A percentile compares a stretch with the other conserved stretches of the same genome.
Conservation (phyloP, 768 basidiomycete species). For the Trametes villosa region DNA sequence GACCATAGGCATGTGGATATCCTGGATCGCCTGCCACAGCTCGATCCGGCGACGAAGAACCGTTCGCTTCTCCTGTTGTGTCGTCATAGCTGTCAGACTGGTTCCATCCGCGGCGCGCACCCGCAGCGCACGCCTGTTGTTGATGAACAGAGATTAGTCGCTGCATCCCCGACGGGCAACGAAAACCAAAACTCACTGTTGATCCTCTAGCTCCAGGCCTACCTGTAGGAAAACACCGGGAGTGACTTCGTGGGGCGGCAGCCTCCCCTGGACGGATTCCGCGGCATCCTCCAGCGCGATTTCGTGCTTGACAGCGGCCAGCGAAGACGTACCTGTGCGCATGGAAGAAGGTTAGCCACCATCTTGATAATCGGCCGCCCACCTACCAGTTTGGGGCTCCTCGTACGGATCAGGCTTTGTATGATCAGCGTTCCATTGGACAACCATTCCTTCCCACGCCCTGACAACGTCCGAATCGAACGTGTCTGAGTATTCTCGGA, state of each 20-base stretch:
- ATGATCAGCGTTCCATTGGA: background rate
- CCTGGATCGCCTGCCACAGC: no score
- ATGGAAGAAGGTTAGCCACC: no score
- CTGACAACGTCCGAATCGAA: background rate
- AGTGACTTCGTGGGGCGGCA: conserved; percentile 16
- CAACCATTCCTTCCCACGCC: background rate
- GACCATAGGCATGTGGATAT: no score
- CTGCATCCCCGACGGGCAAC: no score
- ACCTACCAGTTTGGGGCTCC: background rate
- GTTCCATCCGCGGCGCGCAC: no score
- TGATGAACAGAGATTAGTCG: no score
- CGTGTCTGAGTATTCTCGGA: background rate
- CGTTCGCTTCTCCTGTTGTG: no score
- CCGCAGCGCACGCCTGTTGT: background rate
- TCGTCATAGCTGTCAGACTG: no score
- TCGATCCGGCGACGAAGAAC: no score
- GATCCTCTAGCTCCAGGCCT: conserved; percentile 30
- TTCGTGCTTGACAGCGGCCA: background rate
- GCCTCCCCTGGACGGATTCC: background rate
- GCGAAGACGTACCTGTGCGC: no score
- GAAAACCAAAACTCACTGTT: conserved; percentile 19
- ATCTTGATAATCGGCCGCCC: no score
- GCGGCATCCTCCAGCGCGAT: conserved; percentile 11
- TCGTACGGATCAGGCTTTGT: background rate
- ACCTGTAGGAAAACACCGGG: conserved; percentile 23